These are phyloP conservation scores for Hirsutella rhossiliensis DNA, from an alignment of 2,329 filamentous ascomycete species.

Conservation along the genomic window DNA sequence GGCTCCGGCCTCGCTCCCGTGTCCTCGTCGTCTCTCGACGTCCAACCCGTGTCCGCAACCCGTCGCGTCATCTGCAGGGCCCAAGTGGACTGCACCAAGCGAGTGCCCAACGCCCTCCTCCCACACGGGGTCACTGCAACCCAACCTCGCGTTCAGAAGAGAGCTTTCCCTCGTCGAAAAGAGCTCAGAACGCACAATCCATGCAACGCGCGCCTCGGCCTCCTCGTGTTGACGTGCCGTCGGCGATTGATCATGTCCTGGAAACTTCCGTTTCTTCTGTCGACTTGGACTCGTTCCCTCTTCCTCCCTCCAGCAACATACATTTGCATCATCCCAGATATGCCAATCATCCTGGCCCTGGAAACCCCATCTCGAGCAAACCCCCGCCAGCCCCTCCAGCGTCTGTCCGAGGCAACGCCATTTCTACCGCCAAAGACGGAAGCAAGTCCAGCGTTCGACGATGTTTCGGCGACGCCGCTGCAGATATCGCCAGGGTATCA, in stretches of 20 bases:
- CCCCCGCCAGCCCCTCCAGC: neutral
- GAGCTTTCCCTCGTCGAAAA: neutral
- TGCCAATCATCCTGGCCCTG: neutral
- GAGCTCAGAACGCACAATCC: neutral
- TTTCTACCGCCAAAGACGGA: conserved; percentile 1
- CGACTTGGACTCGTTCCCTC: conserved; percentile 11
- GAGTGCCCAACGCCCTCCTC: neutral
- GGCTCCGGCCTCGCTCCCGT: conserved; percentile 13
- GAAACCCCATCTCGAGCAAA: neutral
- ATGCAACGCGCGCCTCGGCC: neutral
- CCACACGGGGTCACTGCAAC: neutral
- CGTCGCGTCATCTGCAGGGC: conserved; percentile 2
- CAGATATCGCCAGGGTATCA: conserved; percentile 8
- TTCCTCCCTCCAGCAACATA: conserved; percentile 7
- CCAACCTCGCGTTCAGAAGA: neutral
- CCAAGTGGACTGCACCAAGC: conserved; percentile 1
- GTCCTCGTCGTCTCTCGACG: conserved; percentile 14
- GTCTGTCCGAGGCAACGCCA: conserved; percentile 1
- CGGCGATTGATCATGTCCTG: conserved; percentile 1
- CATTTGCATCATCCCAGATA: neutral
- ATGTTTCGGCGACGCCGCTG: conserved; percentile 7
- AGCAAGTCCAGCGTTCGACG: conserved; percentile 1
- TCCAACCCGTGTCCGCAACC: conserved; percentile 10
- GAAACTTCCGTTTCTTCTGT: conserved; percentile 8
- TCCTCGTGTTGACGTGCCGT: neutral